Base-by-base conservation (phyloP, 164 flowering plant species). In the Vitis rupestris region DNA sequence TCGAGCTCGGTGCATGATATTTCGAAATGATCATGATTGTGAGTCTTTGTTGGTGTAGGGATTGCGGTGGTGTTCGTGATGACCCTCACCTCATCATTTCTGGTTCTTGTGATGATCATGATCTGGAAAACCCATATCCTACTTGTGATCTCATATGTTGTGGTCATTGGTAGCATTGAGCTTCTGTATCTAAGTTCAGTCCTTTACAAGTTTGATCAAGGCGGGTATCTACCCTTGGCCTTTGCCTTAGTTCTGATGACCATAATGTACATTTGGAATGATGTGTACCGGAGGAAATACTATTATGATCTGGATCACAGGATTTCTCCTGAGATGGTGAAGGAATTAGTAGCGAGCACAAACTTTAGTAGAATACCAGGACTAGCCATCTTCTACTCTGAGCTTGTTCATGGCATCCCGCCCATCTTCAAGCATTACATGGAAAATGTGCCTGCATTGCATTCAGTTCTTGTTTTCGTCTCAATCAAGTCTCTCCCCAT, bases 341-440 rank as follows among this genome's bases (percentile, higher is more conserved):
- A 51, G 52, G 64, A 73, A 13, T 61, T 73, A 17, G 64, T 60
- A 0, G 2, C 37, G 3, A 31, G 63, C 10, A 51, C 76, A 9
- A 53, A 14, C 23, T 12, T 74, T 1, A 14, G n/a, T 9, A 49
- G 80, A 8, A 23, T 81, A 0, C 77, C 71, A 1, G 80, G 84
- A 2, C 55, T 81, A 44, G 80, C 73, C 19, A 1, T 81, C 3
- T 74, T 81, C 44, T 76, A 81, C 62, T 65, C 80, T 3, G 76
- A 71, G 58, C 76, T 81, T 10, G 80, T 79, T 13, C 80, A 78
- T 8, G 84, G 83, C 3, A 68, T 81, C 17, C 65, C 81, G 1
- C 81, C 81, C 1, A 78, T 81, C 9, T 78, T 81, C 77, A 66
- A 58, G 23, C 78, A 74, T 31, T 81, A 74, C 17, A 19, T 72